Evolutionary conservation across 495 filamentous ascomycete species (phyloP), one percentile per base, ranked within the genome.

Genomic region (Hypoxylon intermedium): DNA sequence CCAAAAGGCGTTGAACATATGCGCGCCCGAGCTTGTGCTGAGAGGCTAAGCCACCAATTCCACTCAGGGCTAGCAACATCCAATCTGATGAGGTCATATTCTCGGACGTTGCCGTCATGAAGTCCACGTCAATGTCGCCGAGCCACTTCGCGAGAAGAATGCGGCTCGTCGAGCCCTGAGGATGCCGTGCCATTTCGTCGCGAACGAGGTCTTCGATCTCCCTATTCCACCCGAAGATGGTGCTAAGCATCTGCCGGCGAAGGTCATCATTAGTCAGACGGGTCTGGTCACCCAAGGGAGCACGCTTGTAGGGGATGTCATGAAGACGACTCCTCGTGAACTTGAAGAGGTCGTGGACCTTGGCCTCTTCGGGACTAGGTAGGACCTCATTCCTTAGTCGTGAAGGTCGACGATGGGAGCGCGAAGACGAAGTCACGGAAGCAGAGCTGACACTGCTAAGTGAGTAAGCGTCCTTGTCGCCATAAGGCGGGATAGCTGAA

Each of bases 21-120:
- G 91, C 90, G 45, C 95, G 89, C 15, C 89, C 93, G 47, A 98
- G 87, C 67, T 93, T 94, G 63, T 94, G 90, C 63, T 93, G 89
- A 5, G 92, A 91, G 9, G 87, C 84, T 51, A 88, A 81, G 1
- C 88, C 85, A 46, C 84, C 83, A 80, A 98, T 96, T 23, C 89
- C 87, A 68, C 91, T 98, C 46, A 98, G 77, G 11, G 94, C 94
- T 5, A 98, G 78, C 56, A 98, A 79, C 92, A 98, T 96, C 95
- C 94, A 98, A 72, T 97, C 95, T 1, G 87, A 88, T 1, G 89
- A 88, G 33, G 91, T 92, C 77, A 92, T 90, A 21, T 90, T 87
- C 46, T 95, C 89, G 0, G 91, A 84, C 26, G 83, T 84, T 34
- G 86, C 79, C n/a, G 86, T 82, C 88, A 95, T 90, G 46, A 89